Evolutionary conservation across 139 green algal genomes (phyloP).

Genomic region (Chara braunii): DNA sequence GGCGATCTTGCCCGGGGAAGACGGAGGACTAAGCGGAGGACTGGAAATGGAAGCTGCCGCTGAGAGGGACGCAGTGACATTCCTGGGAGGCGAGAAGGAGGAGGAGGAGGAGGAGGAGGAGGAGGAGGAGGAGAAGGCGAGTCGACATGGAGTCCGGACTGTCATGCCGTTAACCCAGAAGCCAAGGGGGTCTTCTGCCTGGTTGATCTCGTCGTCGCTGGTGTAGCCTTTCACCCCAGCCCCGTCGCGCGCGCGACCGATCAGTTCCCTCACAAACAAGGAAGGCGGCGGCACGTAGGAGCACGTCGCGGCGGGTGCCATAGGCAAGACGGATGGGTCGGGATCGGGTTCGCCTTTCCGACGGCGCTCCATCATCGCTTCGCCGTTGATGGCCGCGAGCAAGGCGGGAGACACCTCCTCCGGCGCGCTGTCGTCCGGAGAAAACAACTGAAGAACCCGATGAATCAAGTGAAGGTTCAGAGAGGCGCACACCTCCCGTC

Average conservation of each 20-base stretch:
- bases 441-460: slow-evolving; percentile 17
- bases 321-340: neutral
- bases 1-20: no score
- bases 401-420: slow-evolving; percentile 18
- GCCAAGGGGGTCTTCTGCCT: neutral
- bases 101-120: no score
- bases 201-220: neutral
- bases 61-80: no score
- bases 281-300: neutral
- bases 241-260: neutral
- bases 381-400: slow-evolving; percentile 13
- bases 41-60: no score
- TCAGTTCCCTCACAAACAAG: neutral
- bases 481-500: slow-evolving; percentile 17
- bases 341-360: neutral
- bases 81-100: no score
- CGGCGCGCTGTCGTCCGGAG: slow-evolving; percentile 8
- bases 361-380: slow-evolving; percentile 7
- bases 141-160: no score
- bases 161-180: neutral
- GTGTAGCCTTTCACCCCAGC: neutral
- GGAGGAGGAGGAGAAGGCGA: no score
- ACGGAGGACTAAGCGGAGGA: no score
- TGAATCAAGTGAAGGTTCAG: slow-evolving; percentile 9
- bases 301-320: neutral